Conservation (phyloP, 2,329 filamentous ascomycete species). For the Parastagonospora avenae region DNA sequence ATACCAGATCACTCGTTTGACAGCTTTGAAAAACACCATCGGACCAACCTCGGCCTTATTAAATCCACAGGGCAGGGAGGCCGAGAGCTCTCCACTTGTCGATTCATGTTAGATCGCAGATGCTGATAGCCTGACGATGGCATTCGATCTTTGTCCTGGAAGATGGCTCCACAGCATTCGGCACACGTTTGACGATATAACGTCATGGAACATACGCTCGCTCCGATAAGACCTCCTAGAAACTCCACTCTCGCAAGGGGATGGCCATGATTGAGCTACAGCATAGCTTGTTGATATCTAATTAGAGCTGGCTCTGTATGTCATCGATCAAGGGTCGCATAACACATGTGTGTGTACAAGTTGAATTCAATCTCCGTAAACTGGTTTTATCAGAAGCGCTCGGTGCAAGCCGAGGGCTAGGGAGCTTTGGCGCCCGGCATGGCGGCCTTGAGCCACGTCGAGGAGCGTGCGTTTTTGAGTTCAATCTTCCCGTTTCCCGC, state of each 20-base stretch:
- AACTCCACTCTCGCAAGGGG: too few species aligned
- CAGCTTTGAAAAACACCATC: slow-evolving; percentile 21
- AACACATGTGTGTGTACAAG: background rate
- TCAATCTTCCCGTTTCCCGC: slow-evolving; percentile 34
- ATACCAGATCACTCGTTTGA: slow-evolving; percentile 15
- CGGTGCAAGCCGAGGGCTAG: slow-evolving; percentile 32
- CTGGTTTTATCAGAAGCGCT: slow-evolving; percentile 15
- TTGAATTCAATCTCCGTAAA: slow-evolving; percentile 6
- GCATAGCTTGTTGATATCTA: too few species aligned
- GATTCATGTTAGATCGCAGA: slow-evolving; percentile 24
- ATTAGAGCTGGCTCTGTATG: too few species aligned
- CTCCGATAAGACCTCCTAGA: too few species aligned
- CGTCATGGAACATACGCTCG: too few species aligned
- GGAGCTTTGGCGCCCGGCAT: slow-evolving; percentile 16
- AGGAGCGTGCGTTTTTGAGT: slow-evolving; percentile 40
- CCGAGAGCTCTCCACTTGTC: slow-evolving; percentile 18
- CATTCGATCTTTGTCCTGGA: background rate
- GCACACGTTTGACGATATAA: too few species aligned
- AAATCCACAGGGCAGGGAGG: slow-evolving; percentile 28
- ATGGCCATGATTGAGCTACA: too few species aligned
- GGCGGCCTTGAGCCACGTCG: slow-evolving; percentile 28
- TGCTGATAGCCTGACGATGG: background rate
- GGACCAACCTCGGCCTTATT: slow-evolving; percentile 22
- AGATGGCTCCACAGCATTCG: too few species aligned
- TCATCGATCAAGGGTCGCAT: background rate